A percentile compares a stretch with the other conserved stretches of the same genome.
These are phyloP conservation scores for Botrytis galanthina DNA, from an alignment of 2,329 filamentous ascomycete genomes.

Conservation along the genomic window DNA sequence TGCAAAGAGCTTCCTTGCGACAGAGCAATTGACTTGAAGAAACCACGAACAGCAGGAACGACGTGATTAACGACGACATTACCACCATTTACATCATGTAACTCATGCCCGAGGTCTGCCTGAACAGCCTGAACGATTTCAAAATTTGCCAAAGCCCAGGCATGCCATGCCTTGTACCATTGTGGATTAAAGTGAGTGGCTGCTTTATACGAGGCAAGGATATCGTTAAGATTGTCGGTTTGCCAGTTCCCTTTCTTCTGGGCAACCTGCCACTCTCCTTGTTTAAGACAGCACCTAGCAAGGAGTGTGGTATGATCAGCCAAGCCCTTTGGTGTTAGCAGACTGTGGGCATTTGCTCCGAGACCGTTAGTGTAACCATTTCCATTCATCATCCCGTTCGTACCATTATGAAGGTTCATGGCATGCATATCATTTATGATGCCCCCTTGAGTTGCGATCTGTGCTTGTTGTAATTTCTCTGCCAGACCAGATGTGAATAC, in stretches of 20 bases:
- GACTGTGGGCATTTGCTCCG: conserved; percentile 40
- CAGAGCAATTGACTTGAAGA: conserved; percentile 94
- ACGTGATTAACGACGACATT: conserved; percentile 80
- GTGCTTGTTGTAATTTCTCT: conserved; percentile 35
- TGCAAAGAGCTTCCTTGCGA: conserved; percentile 91
- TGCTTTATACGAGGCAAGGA: conserved; percentile 84
- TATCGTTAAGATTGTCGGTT: conserved; percentile 79
- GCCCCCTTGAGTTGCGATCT: conserved; percentile 34
- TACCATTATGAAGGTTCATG: conserved; percentile 41
- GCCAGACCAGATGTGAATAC: conserved; percentile 61
- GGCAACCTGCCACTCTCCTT: conserved; percentile 92
- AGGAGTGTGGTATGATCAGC: conserved; percentile 69
- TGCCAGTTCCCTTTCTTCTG: conserved; percentile 88
- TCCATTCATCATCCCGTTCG: conserved; percentile 44
- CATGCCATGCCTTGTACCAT: conserved; percentile 99
- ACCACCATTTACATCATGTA: conserved; percentile 52
- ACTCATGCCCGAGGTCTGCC: conserved; percentile 31
- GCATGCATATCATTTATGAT: conserved; percentile 36
- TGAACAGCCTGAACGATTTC: conserved; percentile 86
- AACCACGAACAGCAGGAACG: conserved; percentile 89
- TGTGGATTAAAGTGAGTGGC: conserved; percentile 91
- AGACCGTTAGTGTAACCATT: conserved; percentile 38
- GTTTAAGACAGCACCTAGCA: conserved; percentile 92
- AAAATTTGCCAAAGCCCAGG: conserved; percentile 97
- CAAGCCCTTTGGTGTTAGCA: conserved; percentile 45